A percentile compares a stretch with the other conserved stretches of the same genome.
phyloP scores from a whole-genome alignment of 1,139 yeast species.

The Taphrina communis region DNA sequence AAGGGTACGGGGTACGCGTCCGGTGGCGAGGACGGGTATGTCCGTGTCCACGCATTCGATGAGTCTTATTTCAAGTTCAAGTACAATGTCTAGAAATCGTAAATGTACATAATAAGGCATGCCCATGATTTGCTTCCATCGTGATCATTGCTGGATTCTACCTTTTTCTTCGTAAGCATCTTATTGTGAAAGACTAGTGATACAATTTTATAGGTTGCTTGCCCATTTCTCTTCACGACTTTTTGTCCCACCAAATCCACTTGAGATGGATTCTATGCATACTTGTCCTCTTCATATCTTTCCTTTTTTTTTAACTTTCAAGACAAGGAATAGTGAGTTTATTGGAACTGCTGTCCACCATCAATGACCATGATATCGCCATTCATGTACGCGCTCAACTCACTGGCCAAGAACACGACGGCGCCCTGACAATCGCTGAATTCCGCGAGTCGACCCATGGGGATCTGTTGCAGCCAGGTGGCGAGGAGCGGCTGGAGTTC shows the following conservation, averaged over 20 bases:
- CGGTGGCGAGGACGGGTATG: constrained; percentile 97
- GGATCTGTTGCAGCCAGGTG: constrained; percentile 54
- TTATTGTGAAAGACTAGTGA: not conserved
- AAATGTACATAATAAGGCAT: not conserved
- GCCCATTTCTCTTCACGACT: too few relatives aligned
- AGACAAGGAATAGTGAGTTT: not conserved
- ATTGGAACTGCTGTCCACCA: constrained; percentile 58
- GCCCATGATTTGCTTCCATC: too few relatives aligned
- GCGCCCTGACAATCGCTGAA: constrained; percentile 71
- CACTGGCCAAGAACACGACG: constrained; percentile 67
- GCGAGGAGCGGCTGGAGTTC: constrained; percentile 32
- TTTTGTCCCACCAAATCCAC: too few relatives aligned
- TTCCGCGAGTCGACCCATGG: constrained; percentile 40
- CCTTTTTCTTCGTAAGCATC: too few relatives aligned
- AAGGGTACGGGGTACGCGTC: constrained; percentile 90
- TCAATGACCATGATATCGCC: constrained; percentile 71
- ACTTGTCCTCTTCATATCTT: not conserved
- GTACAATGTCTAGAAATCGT: constrained; percentile 27
- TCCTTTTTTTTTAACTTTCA: too few relatives aligned
- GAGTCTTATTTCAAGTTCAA: constrained; percentile 89
- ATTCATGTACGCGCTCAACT: constrained; percentile 69
- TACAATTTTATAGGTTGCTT: not conserved
- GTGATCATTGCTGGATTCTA: too few relatives aligned
- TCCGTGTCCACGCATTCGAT: constrained; percentile 92
- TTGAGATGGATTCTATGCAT: not conserved